Evolutionary conservation across 345 rosid genomes (phyloP), one percentile per base, ranked within the genome.

Genomic region (Citrus cavaleriei): DNA sequence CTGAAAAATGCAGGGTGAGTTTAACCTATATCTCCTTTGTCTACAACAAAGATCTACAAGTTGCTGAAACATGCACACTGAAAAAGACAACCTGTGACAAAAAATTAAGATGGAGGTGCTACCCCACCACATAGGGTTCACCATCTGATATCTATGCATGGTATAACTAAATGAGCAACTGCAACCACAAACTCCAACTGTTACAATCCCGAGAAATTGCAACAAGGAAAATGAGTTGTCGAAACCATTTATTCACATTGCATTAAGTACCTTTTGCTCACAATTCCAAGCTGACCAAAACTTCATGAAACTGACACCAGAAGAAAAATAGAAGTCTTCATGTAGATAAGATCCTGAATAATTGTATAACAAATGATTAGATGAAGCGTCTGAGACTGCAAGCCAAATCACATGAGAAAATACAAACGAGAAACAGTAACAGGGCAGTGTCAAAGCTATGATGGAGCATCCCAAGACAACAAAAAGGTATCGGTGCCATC

Each of bases 201-300:
- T 51, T 68, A 35, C 65, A 61, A 73, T 59, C 49, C 35, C 24
- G 7, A 37, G 25, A 72, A 58, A 46, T 62, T 54, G 57, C 61
- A 61, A 32, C 30, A 75, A 37, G 22, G 10, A 65, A 55, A 68
- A 21, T 70, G 68, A 55, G 42, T 37, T 74, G 40, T 42, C 27
- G 37, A n/a, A n/a, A 35, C 46, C 21, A 5, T 4, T 10, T 12
- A 72, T 54, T 62, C 66, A 28, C 37, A 59, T 59, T 12, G 70
- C 30, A 34, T 65, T 2, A 65, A 21, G 30, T 34, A 75, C 66
- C 60, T 32, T 64, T 77, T 18, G 51, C 75, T 72, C 75, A 49
- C 69, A 61, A 59, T 49, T 27, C 73, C 76, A 65, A 59, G 69
- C 55, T 74, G 72, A 73, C 75, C 60, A 46, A 51, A 51, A 65